Evolutionary conservation across 208 protist genomes (phyloP).

Genomic region (Leishmania mexicana): DNA sequence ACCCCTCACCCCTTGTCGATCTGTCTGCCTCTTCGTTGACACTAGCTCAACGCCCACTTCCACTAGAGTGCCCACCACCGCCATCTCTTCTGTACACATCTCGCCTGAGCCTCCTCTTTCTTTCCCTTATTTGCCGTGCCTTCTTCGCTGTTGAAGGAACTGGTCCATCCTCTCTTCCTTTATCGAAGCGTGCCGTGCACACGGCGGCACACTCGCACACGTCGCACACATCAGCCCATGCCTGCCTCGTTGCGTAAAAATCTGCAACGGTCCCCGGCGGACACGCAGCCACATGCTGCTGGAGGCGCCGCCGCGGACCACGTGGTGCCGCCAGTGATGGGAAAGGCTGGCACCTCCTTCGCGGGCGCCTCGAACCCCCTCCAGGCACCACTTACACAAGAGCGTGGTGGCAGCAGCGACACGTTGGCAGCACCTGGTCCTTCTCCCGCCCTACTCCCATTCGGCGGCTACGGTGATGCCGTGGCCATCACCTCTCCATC

Average conservation of each 20-base stretch:
- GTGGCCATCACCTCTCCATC: neutral
- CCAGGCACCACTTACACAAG: neutral
- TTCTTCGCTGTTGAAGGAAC: neutral
- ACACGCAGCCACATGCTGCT: neutral
- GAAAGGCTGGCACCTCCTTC: neutral
- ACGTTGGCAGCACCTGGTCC: neutral
- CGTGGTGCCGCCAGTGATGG: neutral
- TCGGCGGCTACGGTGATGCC: neutral
- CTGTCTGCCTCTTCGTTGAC: neutral
- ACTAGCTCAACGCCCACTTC: neutral
- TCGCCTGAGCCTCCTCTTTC: neutral
- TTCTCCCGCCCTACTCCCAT: neutral
- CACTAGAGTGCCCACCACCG: neutral
- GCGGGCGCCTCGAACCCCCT: neutral
- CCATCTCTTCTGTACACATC: neutral
- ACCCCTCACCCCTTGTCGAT: neutral
- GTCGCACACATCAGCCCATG: neutral
- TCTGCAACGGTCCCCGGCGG: neutral
- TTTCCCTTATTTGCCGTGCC: neutral
- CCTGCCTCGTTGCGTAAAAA: constrained; percentile 8
- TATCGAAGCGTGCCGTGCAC: neutral
- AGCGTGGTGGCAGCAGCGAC: neutral
- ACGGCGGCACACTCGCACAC: neutral
- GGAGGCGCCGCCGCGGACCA: neutral
- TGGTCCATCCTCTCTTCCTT: neutral